Evolutionary conservation across 768 basidiomycete species (phyloP).

Genomic region (Dentipellis sp.): DNA sequence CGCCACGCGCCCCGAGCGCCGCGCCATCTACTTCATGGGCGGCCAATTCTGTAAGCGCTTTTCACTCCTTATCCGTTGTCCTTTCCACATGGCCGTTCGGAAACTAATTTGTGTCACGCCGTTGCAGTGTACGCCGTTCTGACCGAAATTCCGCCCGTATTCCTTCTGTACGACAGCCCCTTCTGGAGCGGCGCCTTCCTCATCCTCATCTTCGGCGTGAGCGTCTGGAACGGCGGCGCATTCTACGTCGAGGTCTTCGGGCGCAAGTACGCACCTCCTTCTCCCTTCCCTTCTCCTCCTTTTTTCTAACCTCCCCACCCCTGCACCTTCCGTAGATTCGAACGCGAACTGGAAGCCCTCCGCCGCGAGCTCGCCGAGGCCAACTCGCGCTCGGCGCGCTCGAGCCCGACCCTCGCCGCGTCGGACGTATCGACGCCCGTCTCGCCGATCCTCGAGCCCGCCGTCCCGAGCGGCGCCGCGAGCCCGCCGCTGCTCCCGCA

Average conservation of each 20-base stretch:
- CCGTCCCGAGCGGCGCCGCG: neutral
- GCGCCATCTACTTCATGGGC: conserved; percentile 69
- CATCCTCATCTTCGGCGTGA: conserved; percentile 71
- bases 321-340: conserved; percentile 49
- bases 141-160: conserved; percentile 81
- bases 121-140: conserved; percentile 68
- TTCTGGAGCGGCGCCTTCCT: conserved; percentile 74
- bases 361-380: conserved; percentile 83
- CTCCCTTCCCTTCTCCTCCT: neutral
- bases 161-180: conserved; percentile 72
- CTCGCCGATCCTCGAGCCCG: conserved; percentile 7
- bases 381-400: conserved; percentile 13
- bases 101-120: neutral
- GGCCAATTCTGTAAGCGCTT: conserved; percentile 65
- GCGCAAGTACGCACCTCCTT: conserved; percentile 66
- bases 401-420: conserved; percentile 7
- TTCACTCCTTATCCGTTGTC: neutral
- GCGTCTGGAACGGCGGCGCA: conserved; percentile 93
- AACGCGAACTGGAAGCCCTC: conserved; percentile 82
- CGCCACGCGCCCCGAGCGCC: conserved; percentile 46
- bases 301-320: neutral
- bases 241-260: conserved; percentile 97
- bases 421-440: conserved; percentile 11
- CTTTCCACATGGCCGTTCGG: conserved; percentile 4
- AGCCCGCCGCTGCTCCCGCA: neutral